Base-by-base conservation (phyloP, 805 yeast species). In the Nakazawaea wickerhamii region DNA sequence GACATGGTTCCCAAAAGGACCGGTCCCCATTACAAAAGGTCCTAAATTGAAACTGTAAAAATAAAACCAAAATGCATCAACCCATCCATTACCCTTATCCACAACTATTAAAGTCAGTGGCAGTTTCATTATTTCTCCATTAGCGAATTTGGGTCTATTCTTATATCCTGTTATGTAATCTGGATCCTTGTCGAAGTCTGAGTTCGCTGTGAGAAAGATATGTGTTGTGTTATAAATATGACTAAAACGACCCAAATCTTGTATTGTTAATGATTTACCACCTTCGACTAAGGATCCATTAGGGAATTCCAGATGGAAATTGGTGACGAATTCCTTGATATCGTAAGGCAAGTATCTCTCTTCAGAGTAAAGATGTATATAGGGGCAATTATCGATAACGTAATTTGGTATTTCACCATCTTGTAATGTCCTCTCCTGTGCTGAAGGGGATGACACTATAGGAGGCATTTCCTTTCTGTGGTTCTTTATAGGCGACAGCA, bases 1-100 rank as follows among this genome's bases (percentile, higher is more conserved):
- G 26, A 93, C 79, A 57, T 91, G 99, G 58, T 91, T 85, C 0
- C 99, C 99, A 67, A 84, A 93, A 0, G 99, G 99, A 0, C 99
- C 99, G 28, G 77, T 75, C 3, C 98, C 98, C 97, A 91, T 89
- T 8, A 91, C 97, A 63, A 81, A 91, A 0, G 99, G 97, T 0
- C 99, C 99, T 50, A 86, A 67, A 58, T 91, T 91, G 67, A 91
- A 91, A 2, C 95, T 83, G 58, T 93, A 91, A 57, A 91, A 91
- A 57, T 87, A 90, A 60, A 91, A 93, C 97, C 98, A 91, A 58
- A 77, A 91, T 0, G 97, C 87, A 59, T 91, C 99, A 0, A 90
- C 84, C 87, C 93, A 81, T 3, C 95, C 96, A 51, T 88, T 84
- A 2, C 96, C 96, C 58, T 89, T 90, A 55, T 91, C 97, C 0